Evolutionary conservation across 2,329 filamentous ascomycete species (phyloP).

Genomic region (Penicillium thymicola): DNA sequence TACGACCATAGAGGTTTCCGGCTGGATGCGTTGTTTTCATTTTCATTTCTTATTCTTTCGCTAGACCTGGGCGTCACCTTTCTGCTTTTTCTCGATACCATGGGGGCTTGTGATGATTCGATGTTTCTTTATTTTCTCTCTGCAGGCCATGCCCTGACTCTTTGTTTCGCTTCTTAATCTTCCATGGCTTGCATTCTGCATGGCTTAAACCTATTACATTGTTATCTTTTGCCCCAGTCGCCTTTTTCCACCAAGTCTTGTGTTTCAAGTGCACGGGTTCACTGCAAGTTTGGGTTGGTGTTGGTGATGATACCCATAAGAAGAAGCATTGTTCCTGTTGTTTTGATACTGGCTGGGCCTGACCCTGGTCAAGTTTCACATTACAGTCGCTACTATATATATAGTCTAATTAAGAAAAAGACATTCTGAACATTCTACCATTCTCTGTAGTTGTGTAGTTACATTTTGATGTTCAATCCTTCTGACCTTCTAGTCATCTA

Average conservation of each 20-base stretch:
- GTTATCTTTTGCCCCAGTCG: background rate
- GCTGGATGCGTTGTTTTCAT: slow-evolving; percentile 29
- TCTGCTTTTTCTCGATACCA: slow-evolving; percentile 28
- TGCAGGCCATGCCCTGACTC: background rate
- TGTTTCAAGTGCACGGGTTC: slow-evolving; percentile 14
- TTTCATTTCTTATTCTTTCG: slow-evolving; percentile 35
- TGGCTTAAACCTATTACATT: slow-evolving; percentile 10
- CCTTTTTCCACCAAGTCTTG: slow-evolving; percentile 15
- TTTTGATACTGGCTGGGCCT: slow-evolving; percentile 5
- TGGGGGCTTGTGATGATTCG: slow-evolving; percentile 29
- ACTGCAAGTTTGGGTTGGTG: slow-evolving; percentile 14
- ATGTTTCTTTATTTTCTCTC: slow-evolving; percentile 20
- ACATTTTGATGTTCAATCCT: background rate
- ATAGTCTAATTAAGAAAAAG: slow-evolving; percentile 21
- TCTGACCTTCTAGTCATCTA: background rate
- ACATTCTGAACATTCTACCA: slow-evolving; percentile 5
- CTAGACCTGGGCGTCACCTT: slow-evolving; percentile 34
- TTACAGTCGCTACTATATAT: slow-evolving; percentile 23
- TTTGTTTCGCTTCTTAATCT: slow-evolving; percentile 12
- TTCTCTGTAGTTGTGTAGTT: background rate
- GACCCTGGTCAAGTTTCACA: slow-evolving; percentile 3
- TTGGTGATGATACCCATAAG: slow-evolving; percentile 25
- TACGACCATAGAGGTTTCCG: slow-evolving; percentile 42
- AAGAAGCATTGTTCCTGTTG: slow-evolving; percentile 9
- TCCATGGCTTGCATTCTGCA: slow-evolving; percentile 12